These are phyloP conservation scores for Cladophialophora carrionii DNA, from an alignment of 2,329 filamentous ascomycete species.

Conservation along the genomic window DNA sequence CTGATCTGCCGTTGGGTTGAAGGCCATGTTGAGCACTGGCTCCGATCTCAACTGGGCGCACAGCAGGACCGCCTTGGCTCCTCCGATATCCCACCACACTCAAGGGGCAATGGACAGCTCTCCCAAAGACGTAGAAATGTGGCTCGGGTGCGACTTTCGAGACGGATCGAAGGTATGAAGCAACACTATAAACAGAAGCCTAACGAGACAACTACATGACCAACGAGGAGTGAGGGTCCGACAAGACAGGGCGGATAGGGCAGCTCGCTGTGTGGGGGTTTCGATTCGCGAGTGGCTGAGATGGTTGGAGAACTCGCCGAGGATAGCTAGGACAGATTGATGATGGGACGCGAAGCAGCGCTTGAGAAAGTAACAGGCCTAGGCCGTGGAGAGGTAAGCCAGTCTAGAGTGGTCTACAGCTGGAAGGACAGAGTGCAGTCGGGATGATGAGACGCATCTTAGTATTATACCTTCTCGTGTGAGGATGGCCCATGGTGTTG, in stretches of 20 bases:
- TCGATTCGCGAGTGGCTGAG: slow-evolving; percentile 10
- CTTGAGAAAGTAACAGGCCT: slow-evolving; percentile 7
- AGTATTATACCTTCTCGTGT: slow-evolving; percentile 29
- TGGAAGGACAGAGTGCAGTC: slow-evolving; percentile 20
- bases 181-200: slow-evolving; percentile 15
- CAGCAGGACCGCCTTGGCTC: not conserved
- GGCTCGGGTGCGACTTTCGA: slow-evolving; percentile 6
- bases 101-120: not conserved
- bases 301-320: slow-evolving; percentile 7
- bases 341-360: slow-evolving; percentile 6
- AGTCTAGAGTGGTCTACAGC: slow-evolving; percentile 11
- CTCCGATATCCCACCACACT: not conserved
- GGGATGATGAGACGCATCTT: slow-evolving; percentile 23
- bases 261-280: slow-evolving; percentile 13
- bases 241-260: slow-evolving; percentile 7
- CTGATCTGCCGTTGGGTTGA: slow-evolving; percentile 31
- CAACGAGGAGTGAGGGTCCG: slow-evolving; percentile 13
- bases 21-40: slow-evolving; percentile 29
- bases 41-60: slow-evolving; percentile 1
- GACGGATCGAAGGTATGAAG: slow-evolving; percentile 7
- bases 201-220: slow-evolving; percentile 21
- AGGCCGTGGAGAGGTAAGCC: slow-evolving; percentile 11
- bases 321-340: slow-evolving; percentile 5
- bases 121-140: not conserved
- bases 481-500: slow-evolving; percentile 11